Percentiles rank a stretch among this genome's conserved stretches.
Conservation (phyloP, 2,329 filamentous ascomycete genomes). For the Alternaria sp. region DNA sequence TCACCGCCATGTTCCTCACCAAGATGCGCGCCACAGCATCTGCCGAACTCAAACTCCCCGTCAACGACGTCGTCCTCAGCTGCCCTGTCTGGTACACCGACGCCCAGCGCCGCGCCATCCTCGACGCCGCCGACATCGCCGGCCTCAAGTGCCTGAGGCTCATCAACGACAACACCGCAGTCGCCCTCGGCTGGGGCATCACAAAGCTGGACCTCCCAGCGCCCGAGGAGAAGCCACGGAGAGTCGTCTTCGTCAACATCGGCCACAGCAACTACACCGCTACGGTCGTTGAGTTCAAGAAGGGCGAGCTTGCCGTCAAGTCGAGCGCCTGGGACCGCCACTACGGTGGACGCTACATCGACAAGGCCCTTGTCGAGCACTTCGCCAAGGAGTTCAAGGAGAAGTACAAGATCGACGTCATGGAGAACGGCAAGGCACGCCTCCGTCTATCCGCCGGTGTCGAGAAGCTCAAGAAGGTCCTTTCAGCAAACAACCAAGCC, state of each 20-base stretch:
- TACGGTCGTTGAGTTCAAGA: constrained; percentile 94
- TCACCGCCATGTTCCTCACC: constrained; percentile 93
- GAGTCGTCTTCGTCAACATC: constrained; percentile 91
- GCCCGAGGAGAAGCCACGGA: constrained; percentile 87
- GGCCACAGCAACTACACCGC: constrained; percentile 96
- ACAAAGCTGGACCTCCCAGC: constrained; percentile 92
- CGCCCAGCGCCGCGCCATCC: constrained; percentile 82
- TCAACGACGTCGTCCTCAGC: constrained; percentile 91
- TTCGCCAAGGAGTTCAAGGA: constrained; percentile 95
- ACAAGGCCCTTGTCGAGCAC: constrained; percentile 92
- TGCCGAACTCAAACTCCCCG: constrained; percentile 85
- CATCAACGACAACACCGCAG: constrained; percentile 97
- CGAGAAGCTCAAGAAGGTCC: constrained; percentile 98
- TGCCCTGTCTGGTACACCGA: constrained; percentile 98
- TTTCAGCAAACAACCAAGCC: constrained; percentile 92
- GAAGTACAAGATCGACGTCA: constrained; percentile 97
- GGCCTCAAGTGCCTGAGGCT: constrained; percentile 90
- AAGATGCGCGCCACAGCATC: constrained; percentile 91
- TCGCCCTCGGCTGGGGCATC: constrained; percentile 95
- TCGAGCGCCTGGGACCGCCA: constrained; percentile 91
- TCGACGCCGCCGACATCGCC: constrained; percentile 92
- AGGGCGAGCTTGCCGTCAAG: constrained; percentile 95
- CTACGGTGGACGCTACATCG: constrained; percentile 96
- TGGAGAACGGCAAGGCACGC: constrained; percentile 85
- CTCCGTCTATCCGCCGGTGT: constrained; percentile 85